Conservation (phyloP, 73 alveolate species). For the Paramecium biaurelia region DNA sequence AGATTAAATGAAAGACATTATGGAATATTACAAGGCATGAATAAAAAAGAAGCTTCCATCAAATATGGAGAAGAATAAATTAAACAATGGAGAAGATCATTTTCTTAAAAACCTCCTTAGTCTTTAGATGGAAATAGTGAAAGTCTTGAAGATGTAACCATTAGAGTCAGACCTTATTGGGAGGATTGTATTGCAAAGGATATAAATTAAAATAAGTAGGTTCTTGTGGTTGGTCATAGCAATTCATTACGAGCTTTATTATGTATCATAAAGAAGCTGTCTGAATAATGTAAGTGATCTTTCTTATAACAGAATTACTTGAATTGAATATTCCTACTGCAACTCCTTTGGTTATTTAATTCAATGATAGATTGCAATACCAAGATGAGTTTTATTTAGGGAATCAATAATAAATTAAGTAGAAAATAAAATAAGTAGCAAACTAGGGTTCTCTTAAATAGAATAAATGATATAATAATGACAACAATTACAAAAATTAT, state of each 20-base stretch:
- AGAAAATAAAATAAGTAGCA: not conserved
- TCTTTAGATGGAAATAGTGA: not conserved
- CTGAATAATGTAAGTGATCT: not conserved
- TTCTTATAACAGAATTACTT: not conserved
- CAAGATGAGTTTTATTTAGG: not conserved
- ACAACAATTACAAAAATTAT: not conserved
- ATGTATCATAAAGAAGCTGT: not conserved
- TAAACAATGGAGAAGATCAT: not conserved
- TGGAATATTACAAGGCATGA: not conserved
- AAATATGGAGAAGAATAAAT: not conserved
- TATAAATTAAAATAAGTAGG: not conserved
- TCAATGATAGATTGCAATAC: not conserved
- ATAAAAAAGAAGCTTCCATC: not conserved
- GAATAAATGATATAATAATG: not conserved
- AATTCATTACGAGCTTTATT: conserved; percentile 11
- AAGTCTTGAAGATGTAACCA: not conserved
- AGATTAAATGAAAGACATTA: conserved; percentile 1
- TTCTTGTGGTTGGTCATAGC: not conserved
- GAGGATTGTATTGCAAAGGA: not conserved
- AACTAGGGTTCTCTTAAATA: not conserved
- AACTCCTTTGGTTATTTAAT: not conserved
- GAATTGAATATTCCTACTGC: conserved; percentile 13
- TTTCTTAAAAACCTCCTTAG: not conserved
- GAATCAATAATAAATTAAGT: not conserved
- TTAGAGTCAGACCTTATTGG: not conserved